These are phyloP conservation scores for Starmera caribaea DNA, from an alignment of 805 yeast species.

Conservation along the genomic window DNA sequence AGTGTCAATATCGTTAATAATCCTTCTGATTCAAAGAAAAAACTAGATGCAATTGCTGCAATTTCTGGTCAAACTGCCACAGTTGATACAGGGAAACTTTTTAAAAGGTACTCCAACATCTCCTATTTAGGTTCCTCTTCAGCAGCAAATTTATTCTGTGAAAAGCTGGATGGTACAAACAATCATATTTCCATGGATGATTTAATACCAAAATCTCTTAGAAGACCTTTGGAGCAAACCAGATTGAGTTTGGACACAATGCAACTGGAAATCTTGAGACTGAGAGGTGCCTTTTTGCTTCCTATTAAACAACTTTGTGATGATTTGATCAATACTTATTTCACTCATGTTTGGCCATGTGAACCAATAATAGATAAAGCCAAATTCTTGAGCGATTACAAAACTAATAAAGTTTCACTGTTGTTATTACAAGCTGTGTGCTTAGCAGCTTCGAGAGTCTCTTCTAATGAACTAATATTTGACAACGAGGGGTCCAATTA, in stretches of 20 bases:
- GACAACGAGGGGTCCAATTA: constrained; percentile 38
- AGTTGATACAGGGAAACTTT: constrained; percentile 16
- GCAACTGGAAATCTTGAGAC: constrained; percentile 53
- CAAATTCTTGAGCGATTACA: constrained; percentile 49
- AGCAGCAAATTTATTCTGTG: constrained; percentile 23
- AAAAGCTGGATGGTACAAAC: constrained; percentile 22
- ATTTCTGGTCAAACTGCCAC: constrained; percentile 21
- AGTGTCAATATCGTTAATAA: too few relatives aligned
- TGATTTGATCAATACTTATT: constrained; percentile 52
- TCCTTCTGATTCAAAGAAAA: constrained; percentile 16
- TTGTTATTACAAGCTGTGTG: constrained; percentile 60
- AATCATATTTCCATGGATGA: constrained; percentile 26
- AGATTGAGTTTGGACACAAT: constrained; percentile 35
- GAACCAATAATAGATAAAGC: constrained; percentile 60
- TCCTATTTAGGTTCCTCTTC: constrained; percentile 48
- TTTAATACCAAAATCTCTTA: constrained; percentile 16
- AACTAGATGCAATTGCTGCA: constrained; percentile 25
- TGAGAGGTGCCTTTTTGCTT: constrained; percentile 61
- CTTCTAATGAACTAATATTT: constrained; percentile 39
- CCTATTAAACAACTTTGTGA: constrained; percentile 52
- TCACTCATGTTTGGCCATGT: constrained; percentile 54
- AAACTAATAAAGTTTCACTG: constrained; percentile 47
- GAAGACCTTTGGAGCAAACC: constrained; percentile 17
- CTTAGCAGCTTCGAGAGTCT: constrained; percentile 57
- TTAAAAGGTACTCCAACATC: constrained; percentile 13